Evolutionary conservation across 1,139 yeast species (phyloP).

Genomic region (Saccharomyces pastorianus): DNA sequence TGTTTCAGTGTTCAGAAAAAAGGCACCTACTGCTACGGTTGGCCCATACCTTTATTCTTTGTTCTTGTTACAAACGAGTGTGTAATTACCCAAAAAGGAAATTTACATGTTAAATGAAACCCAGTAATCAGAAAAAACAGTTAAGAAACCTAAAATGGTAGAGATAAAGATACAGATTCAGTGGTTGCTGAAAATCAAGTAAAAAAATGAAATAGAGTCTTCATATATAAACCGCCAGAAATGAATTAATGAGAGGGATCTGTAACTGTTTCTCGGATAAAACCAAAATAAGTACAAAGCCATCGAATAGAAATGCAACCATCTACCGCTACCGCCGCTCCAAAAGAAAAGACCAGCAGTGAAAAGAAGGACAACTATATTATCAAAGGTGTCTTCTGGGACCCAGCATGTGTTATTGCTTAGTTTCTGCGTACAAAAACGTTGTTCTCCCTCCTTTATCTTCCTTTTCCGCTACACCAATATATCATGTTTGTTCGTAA

Average conservation of each 20-base stretch:
- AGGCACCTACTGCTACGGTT: background rate
- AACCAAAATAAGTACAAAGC: background rate
- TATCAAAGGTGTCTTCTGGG: conserved; percentile 22
- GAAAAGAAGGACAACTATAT: conserved; percentile 30
- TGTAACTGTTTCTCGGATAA: background rate
- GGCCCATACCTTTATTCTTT: background rate
- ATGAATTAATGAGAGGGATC: background rate
- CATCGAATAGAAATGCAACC: conserved; percentile 21
- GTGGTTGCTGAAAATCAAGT: background rate
- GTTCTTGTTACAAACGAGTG: background rate
- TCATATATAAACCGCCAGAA: background rate
- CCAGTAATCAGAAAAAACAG: background rate
- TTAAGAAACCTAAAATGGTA: background rate
- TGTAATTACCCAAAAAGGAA: background rate
- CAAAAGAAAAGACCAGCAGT: conserved; percentile 19
- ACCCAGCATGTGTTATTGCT: conserved; percentile 27
- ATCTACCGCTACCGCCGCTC: conserved; percentile 21
- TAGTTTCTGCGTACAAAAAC: conserved; percentile 4
- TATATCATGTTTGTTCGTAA: background rate
- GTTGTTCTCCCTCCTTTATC: background rate
- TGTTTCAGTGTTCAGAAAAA: background rate
- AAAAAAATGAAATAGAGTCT: background rate
- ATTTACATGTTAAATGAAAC: background rate
- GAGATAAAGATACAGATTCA: background rate
- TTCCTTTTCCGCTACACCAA: background rate